Percentiles rank a stretch among this genome's conserved stretches.
phyloP scores from a whole-genome alignment of 202 grass and related monocot genomes.

The Panicum hallii region DNA sequence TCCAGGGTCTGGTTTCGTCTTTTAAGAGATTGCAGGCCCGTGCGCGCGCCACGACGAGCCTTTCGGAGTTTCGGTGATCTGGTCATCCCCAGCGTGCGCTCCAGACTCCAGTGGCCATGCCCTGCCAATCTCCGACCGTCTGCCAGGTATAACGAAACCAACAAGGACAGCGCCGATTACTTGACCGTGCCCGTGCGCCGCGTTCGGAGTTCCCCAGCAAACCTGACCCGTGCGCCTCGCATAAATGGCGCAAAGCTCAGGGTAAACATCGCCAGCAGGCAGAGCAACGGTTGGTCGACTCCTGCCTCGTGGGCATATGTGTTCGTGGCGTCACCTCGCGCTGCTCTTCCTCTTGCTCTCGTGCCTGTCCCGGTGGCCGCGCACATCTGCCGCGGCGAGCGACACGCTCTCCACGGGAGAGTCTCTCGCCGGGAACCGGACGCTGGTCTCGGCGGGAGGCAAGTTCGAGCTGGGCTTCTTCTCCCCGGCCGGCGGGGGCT shows the following conservation, averaged over 20 bases:
- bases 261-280: background rate
- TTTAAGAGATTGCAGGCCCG: background rate
- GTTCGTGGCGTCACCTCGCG: constrained; percentile 4
- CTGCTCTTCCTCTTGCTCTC: constrained; percentile 23
- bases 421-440: constrained; percentile 38
- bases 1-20: no score
- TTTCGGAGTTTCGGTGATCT: background rate
- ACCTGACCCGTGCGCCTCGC: background rate
- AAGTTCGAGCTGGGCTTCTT: constrained; percentile 58
- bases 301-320: background rate
- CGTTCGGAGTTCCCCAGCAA: background rate
- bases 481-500: constrained; percentile 28
- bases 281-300: background rate
- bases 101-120: background rate
- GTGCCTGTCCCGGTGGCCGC: background rate
- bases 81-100: background rate
- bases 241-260: background rate
- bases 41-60: background rate
- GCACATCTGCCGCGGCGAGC: background rate
- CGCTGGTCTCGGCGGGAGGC: constrained; percentile 43
- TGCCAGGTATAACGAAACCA: background rate
- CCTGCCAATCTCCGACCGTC: background rate
- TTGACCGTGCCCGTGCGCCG: background rate
- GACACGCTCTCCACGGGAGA: constrained; percentile 26
- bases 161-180: background rate